phyloP scores from a whole-genome alignment of 345 rosid species.

The thale cress (Arabidopsis thaliana) region TAIR10.1 NC_003076.8:23965501-23966000 shows the following conservation, averaged over 20 bases:
- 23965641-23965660: background rate
- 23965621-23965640: slow-evolving; percentile 23
- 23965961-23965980: background rate
- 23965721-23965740: slow-evolving; percentile 22
- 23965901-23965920: no score
- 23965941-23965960: background rate
- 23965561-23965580: slow-evolving; percentile 1
- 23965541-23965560: background rate
- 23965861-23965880: background rate
- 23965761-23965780: background rate
- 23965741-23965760: slow-evolving; percentile 4
- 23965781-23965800: slow-evolving; percentile 34
- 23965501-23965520: background rate
- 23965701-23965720: slow-evolving; percentile 15
- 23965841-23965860: background rate
- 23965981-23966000: background rate
- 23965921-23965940: no score
- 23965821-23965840: slow-evolving; percentile 22
- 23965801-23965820: slow-evolving; percentile 23
- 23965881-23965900: no score
- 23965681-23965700: background rate
- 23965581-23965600: slow-evolving; percentile 12
- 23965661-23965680: slow-evolving; percentile 9
- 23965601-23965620: background rate
- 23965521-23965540: background rate